Evolutionary conservation across 192 early-diverging fungal genomes (phyloP).

Genomic region (Borealophlyctis nickersoniae): DNA sequence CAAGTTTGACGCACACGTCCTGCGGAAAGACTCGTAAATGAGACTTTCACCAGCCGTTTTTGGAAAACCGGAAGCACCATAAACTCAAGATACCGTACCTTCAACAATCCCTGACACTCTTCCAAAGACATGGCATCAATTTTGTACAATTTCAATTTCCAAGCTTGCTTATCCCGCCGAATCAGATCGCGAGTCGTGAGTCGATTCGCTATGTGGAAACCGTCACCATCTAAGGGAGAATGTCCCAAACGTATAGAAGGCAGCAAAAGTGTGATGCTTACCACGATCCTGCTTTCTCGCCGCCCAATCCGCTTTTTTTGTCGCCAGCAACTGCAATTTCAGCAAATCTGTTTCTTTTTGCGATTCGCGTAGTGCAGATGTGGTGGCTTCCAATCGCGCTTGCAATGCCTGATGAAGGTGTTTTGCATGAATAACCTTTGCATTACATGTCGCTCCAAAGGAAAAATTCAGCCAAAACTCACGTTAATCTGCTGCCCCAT

Average conservation of each 20-base stretch:
- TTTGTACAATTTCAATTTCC: slow-evolving; percentile 36
- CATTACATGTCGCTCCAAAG: too few species aligned
- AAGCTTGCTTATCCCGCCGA: slow-evolving; percentile 37
- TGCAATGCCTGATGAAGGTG: slow-evolving; percentile 10
- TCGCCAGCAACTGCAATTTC: slow-evolving; percentile 38
- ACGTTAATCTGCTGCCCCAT: slow-evolving; percentile 20
- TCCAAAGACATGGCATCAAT: slow-evolving; percentile 32
- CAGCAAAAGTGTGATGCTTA: background rate
- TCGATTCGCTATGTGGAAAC: slow-evolving; percentile 1
- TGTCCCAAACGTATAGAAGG: too few species aligned
- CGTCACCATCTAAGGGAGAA: background rate
- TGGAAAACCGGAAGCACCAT: background rate
- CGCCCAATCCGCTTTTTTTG: slow-evolving; percentile 32
- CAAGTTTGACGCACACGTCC: slow-evolving; percentile 21
- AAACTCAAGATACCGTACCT: slow-evolving; percentile 9
- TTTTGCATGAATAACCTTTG: too few species aligned
- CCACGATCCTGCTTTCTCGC: slow-evolving; percentile 10
- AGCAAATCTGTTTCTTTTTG: slow-evolving; percentile 37
- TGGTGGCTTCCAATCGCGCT: slow-evolving; percentile 17
- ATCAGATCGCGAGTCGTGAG: slow-evolving; percentile 42
- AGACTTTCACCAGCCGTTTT: too few species aligned
- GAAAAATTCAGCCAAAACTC: slow-evolving; percentile 1
- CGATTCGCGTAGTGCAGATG: slow-evolving; percentile 16
- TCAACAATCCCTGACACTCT: slow-evolving; percentile 31
- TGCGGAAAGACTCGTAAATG: slow-evolving; percentile 9